Percentiles rank a stretch among this genome's conserved stretches.
Evolutionary conservation across 768 basidiomycete species (phyloP).

Genomic region (Fistulinella prunicolor): DNA sequence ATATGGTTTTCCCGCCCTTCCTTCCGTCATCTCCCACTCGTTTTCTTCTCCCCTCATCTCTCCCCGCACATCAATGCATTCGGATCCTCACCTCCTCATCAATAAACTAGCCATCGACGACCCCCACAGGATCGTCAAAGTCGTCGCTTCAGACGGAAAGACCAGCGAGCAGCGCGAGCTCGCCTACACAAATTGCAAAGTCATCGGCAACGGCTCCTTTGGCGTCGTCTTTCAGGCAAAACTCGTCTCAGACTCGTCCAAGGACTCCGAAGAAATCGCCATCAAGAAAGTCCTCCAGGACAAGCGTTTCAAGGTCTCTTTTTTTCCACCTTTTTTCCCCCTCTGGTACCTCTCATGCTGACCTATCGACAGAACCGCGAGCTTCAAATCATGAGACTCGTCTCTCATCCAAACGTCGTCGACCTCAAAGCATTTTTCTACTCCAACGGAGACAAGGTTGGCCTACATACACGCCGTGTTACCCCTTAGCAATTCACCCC

Average conservation of each 20-base stretch:
- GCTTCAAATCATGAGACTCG: slow-evolving; percentile 97
- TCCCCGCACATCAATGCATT: slow-evolving; percentile 27
- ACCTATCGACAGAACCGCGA: slow-evolving; percentile 80
- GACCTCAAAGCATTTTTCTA: slow-evolving; percentile 99
- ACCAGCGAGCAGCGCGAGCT: slow-evolving; percentile 83
- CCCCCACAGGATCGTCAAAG: slow-evolving; percentile 94
- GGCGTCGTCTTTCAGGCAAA: slow-evolving; percentile 98
- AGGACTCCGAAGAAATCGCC: slow-evolving; percentile 83
- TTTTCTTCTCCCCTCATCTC: slow-evolving; percentile 38
- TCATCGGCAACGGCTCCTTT: slow-evolving; percentile 98
- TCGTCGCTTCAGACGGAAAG: slow-evolving; percentile 94
- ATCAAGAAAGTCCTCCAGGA: slow-evolving; percentile 99
- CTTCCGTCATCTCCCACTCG: slow-evolving; percentile 28
- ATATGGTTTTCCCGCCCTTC: slow-evolving; percentile 27
- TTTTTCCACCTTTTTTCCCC: not conserved
- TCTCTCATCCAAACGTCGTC: slow-evolving; percentile 96
- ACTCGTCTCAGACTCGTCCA: slow-evolving; percentile 61
- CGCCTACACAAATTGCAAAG: slow-evolving; percentile 95
- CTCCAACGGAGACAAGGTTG: slow-evolving; percentile 97
- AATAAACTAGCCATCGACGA: slow-evolving; percentile 76
- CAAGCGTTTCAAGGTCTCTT: slow-evolving; percentile 96
- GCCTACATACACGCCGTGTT: slow-evolving; percentile 16
- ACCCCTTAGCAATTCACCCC: slow-evolving; percentile 7
- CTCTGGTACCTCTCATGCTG: slow-evolving; percentile 8
- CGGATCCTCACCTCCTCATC: slow-evolving; percentile 21